Evolutionary conservation across 2,329 filamentous ascomycete genomes (phyloP).

Genomic region (Amesomyces nigricolor): DNA sequence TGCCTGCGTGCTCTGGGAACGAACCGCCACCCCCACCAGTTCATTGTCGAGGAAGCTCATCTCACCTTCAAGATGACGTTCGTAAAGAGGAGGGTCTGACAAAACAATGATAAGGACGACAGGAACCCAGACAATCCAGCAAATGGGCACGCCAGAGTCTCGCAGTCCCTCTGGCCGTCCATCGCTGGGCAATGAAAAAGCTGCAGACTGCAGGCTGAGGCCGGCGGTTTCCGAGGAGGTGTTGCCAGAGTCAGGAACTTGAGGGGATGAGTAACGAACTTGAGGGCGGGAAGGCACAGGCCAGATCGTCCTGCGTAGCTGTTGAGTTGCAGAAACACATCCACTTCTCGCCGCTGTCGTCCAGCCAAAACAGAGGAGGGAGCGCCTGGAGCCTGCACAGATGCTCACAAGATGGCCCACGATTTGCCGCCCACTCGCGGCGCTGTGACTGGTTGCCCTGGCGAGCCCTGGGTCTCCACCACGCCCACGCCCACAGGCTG

Average conservation of each 20-base stretch:
- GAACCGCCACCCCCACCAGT: constrained; percentile 19
- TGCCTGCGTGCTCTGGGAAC: neutral
- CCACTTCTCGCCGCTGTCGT: constrained; percentile 4
- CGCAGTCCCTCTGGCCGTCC: neutral
- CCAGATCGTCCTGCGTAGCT: constrained; percentile 11
- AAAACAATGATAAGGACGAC: constrained; percentile 11
- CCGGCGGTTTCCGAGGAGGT: constrained; percentile 14
- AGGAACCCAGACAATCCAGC: constrained; percentile 18
- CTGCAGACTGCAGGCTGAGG: neutral
- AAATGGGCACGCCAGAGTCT: constrained; percentile 9
- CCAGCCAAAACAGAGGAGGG: constrained; percentile 9
- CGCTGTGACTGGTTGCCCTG: neutral
- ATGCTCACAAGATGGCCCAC: neutral
- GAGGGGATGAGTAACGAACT: neutral
- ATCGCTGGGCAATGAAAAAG: constrained; percentile 1
- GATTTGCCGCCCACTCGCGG: neutral
- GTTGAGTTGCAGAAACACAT: neutral
- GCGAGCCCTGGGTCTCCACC: constrained; percentile 6
- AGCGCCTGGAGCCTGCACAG: neutral
- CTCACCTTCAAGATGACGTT: too few species aligned
- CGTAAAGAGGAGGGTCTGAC: neutral
- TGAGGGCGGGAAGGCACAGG: neutral
- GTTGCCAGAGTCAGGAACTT: constrained; percentile 10
- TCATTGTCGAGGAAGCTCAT: neutral
- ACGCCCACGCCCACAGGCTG: constrained; percentile 4